Evolutionary conservation across 371 early-diverging fungal genomes (phyloP).

Genomic region (Haplosporangium sp.): DNA sequence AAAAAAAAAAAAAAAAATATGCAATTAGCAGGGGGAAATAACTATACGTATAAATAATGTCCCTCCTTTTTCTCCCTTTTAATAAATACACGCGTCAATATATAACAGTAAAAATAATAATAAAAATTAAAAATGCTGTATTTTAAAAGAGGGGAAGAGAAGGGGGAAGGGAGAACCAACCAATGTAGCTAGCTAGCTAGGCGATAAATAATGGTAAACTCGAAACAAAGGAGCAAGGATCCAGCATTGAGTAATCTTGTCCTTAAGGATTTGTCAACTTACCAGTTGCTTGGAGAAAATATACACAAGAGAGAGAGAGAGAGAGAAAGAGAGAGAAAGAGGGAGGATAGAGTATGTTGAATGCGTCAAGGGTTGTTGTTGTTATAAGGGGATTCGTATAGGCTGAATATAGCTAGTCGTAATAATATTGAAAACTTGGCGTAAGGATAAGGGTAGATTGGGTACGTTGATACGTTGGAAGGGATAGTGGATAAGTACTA

Average conservation of each 20-base stretch:
- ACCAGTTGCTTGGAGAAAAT: conserved; percentile 10
- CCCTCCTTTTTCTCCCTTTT: background rate
- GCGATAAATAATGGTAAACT: background rate
- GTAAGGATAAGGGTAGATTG: conserved; percentile 3
- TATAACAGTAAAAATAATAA: background rate
- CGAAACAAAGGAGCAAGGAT: background rate
- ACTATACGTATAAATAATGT: background rate
- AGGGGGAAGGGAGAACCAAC: background rate
- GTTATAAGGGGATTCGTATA: conserved; percentile 5
- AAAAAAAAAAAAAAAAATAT: background rate
- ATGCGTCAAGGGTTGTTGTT: background rate
- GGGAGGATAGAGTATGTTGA: no score
- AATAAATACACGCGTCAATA: background rate
- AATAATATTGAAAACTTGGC: background rate
- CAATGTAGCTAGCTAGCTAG: background rate
- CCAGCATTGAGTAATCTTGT: background rate
- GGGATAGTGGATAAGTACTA: conserved; percentile 30
- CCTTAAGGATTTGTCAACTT: background rate
- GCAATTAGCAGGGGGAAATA: background rate
- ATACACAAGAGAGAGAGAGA: conserved; percentile 2
- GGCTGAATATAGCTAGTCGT: conserved; percentile 7
- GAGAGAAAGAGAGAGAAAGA: no score
- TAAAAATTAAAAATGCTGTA: background rate
- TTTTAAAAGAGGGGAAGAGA: background rate
- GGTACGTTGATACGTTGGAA: conserved; percentile 16